Conservation (phyloP, 192 early-diverging fungal species). For the Rhizophlyctis rosea region DNA sequence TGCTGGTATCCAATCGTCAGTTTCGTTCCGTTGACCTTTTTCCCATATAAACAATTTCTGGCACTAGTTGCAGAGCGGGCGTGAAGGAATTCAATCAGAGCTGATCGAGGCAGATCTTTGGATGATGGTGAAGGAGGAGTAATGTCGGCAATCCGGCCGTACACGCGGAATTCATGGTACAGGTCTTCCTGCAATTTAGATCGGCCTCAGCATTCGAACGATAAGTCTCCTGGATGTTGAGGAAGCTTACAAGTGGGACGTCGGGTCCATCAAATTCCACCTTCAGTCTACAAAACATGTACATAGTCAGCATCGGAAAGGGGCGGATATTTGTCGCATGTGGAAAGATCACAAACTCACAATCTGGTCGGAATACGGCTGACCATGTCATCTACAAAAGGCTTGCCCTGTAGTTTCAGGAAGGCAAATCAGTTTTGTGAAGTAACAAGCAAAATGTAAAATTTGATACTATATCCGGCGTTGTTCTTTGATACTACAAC, state of each 20-base stretch:
- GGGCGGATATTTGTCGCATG: too few species aligned
- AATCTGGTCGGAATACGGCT: slow-evolving; percentile 43
- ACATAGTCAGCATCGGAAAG: too few species aligned
- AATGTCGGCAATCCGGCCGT: slow-evolving; percentile 83
- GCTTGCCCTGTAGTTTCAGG: too few species aligned
- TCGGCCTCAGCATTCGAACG: too few species aligned
- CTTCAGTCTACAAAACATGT: slow-evolving; percentile 37
- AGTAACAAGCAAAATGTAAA: too few species aligned
- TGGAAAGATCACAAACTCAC: too few species aligned
- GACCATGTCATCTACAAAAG: slow-evolving; percentile 53
- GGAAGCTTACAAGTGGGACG: slow-evolving; percentile 48
- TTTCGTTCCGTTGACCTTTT: slow-evolving; percentile 61
- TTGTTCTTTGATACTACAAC: too few species aligned
- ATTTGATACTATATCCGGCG: too few species aligned
- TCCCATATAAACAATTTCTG: slow-evolving; percentile 87
- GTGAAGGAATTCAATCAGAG: slow-evolving; percentile 72
- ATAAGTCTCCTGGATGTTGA: too few species aligned
- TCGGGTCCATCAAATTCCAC: slow-evolving; percentile 79
- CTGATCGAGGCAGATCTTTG: slow-evolving; percentile 79
- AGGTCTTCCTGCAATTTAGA: slow-evolving; percentile 56
- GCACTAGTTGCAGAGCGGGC: slow-evolving; percentile 87
- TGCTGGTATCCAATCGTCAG: slow-evolving; percentile 48
- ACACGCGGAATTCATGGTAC: slow-evolving; percentile 70
- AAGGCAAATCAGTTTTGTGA: too few species aligned
- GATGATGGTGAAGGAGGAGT: slow-evolving; percentile 51